phyloP scores from a whole-genome alignment of 2,329 filamentous ascomycete species.

The Penicillium hesseltinei region DNA sequence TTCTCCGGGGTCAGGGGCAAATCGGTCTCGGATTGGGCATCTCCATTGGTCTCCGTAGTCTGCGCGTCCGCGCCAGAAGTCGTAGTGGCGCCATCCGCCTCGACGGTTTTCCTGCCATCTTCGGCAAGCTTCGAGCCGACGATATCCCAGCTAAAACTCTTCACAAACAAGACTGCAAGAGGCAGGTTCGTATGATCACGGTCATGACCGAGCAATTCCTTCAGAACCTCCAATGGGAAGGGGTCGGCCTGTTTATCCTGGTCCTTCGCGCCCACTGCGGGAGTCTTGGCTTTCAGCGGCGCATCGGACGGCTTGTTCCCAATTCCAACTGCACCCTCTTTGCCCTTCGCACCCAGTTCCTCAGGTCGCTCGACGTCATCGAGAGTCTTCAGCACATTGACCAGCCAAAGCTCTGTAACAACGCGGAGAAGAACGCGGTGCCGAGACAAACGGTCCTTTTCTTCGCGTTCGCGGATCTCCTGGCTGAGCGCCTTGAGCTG shows the following conservation, averaged over 20 bases:
- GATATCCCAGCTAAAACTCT: constrained; percentile 94
- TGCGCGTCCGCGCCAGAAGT: constrained; percentile 49
- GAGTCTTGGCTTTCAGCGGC: constrained; percentile 60
- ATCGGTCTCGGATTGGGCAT: constrained; percentile 56
- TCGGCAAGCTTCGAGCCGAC: constrained; percentile 72
- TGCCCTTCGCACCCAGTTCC: constrained; percentile 55
- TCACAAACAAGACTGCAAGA: constrained; percentile 90
- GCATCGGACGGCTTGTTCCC: constrained; percentile 51
- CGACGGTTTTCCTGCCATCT: constrained; percentile 79
- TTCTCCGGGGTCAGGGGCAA: constrained; percentile 73
- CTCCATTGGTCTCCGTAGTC: constrained; percentile 45
- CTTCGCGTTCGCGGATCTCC: constrained; percentile 88
- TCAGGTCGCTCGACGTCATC: constrained; percentile 66
- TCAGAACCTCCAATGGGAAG: constrained; percentile 95
- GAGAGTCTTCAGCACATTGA: constrained; percentile 80
- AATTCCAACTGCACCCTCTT: constrained; percentile 48
- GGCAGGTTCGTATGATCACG: constrained; percentile 89
- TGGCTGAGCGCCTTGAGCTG: constrained; percentile 73
- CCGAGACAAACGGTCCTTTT: constrained; percentile 84
- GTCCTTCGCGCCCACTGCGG: constrained; percentile 54
- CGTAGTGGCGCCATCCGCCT: constrained; percentile 71
- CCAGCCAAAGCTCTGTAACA: constrained; percentile 94
- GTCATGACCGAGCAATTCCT: constrained; percentile 91
- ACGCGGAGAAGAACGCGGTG: constrained; percentile 85
- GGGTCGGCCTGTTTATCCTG: constrained; percentile 74